Base-by-base conservation (phyloP, 768 basidiomycete species). In the Collybia sp. region DNA sequence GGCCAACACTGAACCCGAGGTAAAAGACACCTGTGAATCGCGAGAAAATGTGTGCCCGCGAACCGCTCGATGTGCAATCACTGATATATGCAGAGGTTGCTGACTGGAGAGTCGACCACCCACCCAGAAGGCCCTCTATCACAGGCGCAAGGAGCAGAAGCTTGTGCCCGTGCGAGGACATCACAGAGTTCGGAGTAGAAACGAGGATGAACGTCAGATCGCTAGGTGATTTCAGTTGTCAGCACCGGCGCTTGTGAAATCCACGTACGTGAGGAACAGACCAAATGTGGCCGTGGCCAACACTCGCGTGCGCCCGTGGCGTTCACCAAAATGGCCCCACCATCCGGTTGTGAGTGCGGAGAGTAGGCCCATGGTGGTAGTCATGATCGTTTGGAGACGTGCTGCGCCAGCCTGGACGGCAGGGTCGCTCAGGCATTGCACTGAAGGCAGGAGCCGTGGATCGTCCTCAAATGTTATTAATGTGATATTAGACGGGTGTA, bases 281-380 rank as follows among this genome's bases (percentile, higher is more conserved):
- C 93, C 91, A 18, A 86, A 59, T 0, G 86, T 80, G 9, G 83
- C 67, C 19, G 84, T 69, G 5, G 86, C 83, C 46, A 95, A 77
- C 17, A 94, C 83, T 43, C 72, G 78, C 2, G 84, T 91, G 39
- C 93, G 73, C 12, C 93, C 93, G 52, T 84, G 65, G 16, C 80
- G 72, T 58, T 95, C 90, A 20, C 88, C 81, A 44, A 85, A 85
- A 46, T 79, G 79, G 20, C 90, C 89, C 93, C 93, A 96, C 80
- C 84, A 92, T 2, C 85, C 88, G 0, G 91, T 89, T 5, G 89
- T 93, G 20, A 94, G 63, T 0, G 89, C 91, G 15, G 86, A 85
- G 12, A 96, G 74, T 3, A 82, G 53, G 5, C 93, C 93, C 79
- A 85, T 85, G 2, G 73, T 82, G 11, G 84, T 82, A 0, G 82